These are phyloP conservation scores for Myriosclerotinia curreyana DNA, from an alignment of 2,329 filamentous ascomycete species.

Conservation along the genomic window DNA sequence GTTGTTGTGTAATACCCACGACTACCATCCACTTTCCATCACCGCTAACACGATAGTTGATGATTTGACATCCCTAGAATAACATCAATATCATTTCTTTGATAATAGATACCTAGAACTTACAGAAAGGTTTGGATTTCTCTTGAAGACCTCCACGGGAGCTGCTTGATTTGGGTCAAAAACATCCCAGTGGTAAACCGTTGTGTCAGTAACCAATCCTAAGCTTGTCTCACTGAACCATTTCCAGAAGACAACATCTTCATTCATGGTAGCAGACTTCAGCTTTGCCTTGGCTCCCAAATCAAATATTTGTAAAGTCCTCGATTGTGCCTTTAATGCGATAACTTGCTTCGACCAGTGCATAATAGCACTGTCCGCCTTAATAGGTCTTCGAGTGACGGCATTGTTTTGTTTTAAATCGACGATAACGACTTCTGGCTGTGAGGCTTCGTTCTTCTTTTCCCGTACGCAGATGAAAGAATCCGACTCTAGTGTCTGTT, in stretches of 20 bases:
- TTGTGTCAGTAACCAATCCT: slow-evolving; percentile 84
- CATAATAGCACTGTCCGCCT: slow-evolving; percentile 99
- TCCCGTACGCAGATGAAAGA: slow-evolving; percentile 94
- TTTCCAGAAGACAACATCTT: slow-evolving; percentile 99
- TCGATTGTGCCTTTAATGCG: slow-evolving; percentile 88
- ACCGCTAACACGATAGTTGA: slow-evolving; percentile 95
- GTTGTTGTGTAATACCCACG: slow-evolving; percentile 90
- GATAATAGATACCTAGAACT: slow-evolving; percentile 40
- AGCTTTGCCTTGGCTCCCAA: slow-evolving; percentile 89
- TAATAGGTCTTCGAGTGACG: slow-evolving; percentile 91
- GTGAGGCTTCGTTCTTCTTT: slow-evolving; percentile 78
- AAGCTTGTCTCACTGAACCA: slow-evolving; percentile 91
- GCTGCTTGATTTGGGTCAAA: slow-evolving; percentile 76
- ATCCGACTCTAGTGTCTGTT: slow-evolving; percentile 95
- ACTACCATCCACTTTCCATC: slow-evolving; percentile 99
- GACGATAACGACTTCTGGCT: slow-evolving; percentile 93
- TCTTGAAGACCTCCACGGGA: slow-evolving; percentile 90
- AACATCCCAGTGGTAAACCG: slow-evolving; percentile 97
- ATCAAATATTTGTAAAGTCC: slow-evolving; percentile 97
- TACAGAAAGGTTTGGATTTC: slow-evolving; percentile 84
- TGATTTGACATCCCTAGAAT: slow-evolving; percentile 89
- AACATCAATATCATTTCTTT: slow-evolving; percentile 26
- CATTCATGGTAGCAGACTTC: slow-evolving; percentile 93
- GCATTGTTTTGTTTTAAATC: slow-evolving; percentile 98
- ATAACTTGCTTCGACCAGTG: slow-evolving; percentile 97